Evolutionary conservation across 768 basidiomycete species (phyloP).

Genomic region (Panus rudis): DNA sequence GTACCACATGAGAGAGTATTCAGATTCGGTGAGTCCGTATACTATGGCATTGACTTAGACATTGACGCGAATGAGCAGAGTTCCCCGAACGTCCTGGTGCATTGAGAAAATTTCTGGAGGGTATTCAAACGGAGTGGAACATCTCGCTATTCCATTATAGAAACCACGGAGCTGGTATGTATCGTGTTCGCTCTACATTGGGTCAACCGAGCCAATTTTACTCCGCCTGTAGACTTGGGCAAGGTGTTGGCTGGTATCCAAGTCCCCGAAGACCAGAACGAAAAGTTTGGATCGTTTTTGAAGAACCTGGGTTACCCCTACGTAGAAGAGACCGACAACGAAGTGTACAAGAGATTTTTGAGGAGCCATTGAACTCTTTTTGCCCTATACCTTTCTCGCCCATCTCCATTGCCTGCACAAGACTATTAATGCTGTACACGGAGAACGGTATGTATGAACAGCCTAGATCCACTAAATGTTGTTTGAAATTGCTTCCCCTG

Average conservation of each 20-base stretch:
- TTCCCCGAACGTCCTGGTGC: constrained; percentile 95
- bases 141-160: constrained; percentile 97
- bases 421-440: too few species aligned
- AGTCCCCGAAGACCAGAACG: constrained; percentile 64
- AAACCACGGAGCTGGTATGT: constrained; percentile 87
- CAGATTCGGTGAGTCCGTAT: constrained; percentile 69
- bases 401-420: too few species aligned
- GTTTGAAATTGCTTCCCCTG: too few species aligned
- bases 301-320: constrained; percentile 76
- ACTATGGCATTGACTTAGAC: background rate
- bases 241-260: constrained; percentile 93
- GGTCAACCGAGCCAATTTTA: background rate
- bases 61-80: constrained; percentile 39
- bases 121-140: constrained; percentile 83
- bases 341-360: constrained; percentile 73
- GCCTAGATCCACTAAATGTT: too few species aligned
- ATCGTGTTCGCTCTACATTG: background rate
- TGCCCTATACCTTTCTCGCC: too few species aligned
- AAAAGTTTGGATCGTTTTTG: constrained; percentile 70
- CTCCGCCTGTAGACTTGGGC: constrained; percentile 65
- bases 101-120: constrained; percentile 81
- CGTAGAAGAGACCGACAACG: constrained; percentile 90
- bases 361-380: too few species aligned
- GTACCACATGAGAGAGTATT: constrained; percentile 86
- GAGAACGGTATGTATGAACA: too few species aligned